Percentiles rank a stretch among this genome's conserved stretches.
These are phyloP conservation scores for Epichloe elymi DNA, from an alignment of 2,329 filamentous ascomycete genomes.

Conservation along the genomic window DNA sequence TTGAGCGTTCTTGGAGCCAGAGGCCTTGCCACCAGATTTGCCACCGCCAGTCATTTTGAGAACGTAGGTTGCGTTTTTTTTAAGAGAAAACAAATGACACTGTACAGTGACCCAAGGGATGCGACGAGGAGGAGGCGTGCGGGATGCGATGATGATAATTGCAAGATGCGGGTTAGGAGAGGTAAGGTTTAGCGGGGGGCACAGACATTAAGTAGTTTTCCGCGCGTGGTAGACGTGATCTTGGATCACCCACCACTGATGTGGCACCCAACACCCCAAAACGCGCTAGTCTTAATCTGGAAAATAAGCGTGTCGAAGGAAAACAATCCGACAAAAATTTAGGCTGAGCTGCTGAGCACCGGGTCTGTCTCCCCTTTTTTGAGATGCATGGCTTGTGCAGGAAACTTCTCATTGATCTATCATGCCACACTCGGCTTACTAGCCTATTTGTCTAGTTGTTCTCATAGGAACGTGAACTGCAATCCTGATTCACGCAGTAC, in stretches of 20 bases:
- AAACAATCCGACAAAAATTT: slow-evolving; percentile 18
- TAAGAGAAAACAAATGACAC: not conserved
- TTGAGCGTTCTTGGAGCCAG: slow-evolving; percentile 97
- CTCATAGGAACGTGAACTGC: no score
- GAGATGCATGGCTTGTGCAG: no score
- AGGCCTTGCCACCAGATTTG: slow-evolving; percentile 99
- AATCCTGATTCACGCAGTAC: no score
- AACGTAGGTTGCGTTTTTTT: slow-evolving; percentile 11
- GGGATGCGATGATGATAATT: slow-evolving; percentile 25
- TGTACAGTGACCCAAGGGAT: slow-evolving; percentile 7
- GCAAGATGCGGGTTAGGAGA: slow-evolving; percentile 18
- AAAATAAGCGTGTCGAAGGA: slow-evolving; percentile 15
- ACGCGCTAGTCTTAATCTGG: slow-evolving; percentile 19
- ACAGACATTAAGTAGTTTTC: slow-evolving; percentile 44
- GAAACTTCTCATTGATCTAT: no score
- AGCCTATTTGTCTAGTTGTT: no score
- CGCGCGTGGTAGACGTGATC: slow-evolving; percentile 30
- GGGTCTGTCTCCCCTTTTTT: no score
- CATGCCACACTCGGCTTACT: no score
- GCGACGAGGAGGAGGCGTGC: slow-evolving; percentile 14
- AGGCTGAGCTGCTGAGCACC: slow-evolving; percentile 7
- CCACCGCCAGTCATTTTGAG: slow-evolving; percentile 99
- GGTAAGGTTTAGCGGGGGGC: slow-evolving; percentile 29
- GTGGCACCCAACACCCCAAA: not conserved
- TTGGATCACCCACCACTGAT: slow-evolving; percentile 32